Evolutionary conservation across 306 rosid genomes (phyloP).

Genomic region (Vigna trinervia): DNA sequence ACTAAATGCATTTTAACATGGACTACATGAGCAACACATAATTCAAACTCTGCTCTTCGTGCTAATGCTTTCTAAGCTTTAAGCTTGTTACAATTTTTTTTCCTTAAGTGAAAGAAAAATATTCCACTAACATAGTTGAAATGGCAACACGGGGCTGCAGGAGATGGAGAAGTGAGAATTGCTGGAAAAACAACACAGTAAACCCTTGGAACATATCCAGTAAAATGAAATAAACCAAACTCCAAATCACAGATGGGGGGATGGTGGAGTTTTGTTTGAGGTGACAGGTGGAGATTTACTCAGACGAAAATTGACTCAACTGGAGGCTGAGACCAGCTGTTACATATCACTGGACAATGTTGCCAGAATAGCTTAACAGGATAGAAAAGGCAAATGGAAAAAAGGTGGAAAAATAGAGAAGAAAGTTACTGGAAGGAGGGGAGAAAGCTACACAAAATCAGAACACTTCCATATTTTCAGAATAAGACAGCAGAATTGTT

Average conservation of each 20-base stretch:
- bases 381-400: not conserved
- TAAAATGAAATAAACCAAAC: not conserved
- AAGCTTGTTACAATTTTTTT: not conserved
- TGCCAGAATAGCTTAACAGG: not conserved
- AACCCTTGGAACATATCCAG: not conserved
- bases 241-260: not conserved
- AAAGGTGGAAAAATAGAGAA: not conserved
- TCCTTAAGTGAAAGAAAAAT: not conserved
- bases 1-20: not conserved
- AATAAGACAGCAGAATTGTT: not conserved
- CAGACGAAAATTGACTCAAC: not conserved
- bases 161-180: not conserved
- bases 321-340: not conserved
- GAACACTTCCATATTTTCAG: not conserved
- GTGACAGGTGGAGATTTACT: not conserved
- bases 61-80: not conserved
- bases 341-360: not conserved
- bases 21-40: not conserved
- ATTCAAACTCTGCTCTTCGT: not conserved
- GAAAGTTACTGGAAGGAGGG: not conserved
- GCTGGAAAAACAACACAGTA: not conserved
- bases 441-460: not conserved
- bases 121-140: not conserved
- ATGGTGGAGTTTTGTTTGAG: not conserved
- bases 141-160: not conserved